Base-by-base conservation (phyloP, 306 rosid species). In the Malus asiatica region DNA sequence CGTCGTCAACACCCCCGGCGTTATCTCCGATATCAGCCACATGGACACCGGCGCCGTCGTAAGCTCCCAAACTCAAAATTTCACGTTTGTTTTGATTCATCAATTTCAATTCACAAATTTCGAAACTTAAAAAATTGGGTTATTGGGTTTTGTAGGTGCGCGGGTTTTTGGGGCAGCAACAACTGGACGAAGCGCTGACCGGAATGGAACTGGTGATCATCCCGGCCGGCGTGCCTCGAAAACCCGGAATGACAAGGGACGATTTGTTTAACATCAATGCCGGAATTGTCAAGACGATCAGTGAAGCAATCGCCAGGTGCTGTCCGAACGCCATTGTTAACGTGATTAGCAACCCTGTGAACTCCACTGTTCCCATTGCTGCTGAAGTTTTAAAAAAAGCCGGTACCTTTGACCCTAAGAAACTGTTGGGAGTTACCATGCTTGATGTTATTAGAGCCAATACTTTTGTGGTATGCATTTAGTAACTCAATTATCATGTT, bases 41-140 rank as follows among this genome's bases (percentile, higher is more conserved):
- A 96, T 96, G 91, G 99, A 96, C 87, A 90, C 99, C 33, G 96
- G 93, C 73, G 98, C 99, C 15, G 98, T 96, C 89, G 99, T 95
- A 89, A 87, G 64, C 19, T 42, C 33, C 44, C 4, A 72, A 38
- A 18, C 3, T 18, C 55, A 4, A 15, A 13, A 58, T 15, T 15
- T 18, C 10, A 70, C 4, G 10, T 30, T 18, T 8, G 8, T 20
- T 32, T 20, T 32, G 46, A 33, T 65, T 65, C 27, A 19, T 18
- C 35, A 15, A 38, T 22, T 58, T n/a, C 16, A 38, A 35, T 57
- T 57, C 12, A 4, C 38, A 27, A 48, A 9, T 27, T 18, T 70
- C 44, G 29, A 3, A 48, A 14, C 13, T 73, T 38, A 42, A 12
- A 20, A 14, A 25, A 13, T 42, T 65, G 32, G 19, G 7, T 23